A percentile compares a stretch with the other conserved stretches of the same genome.
Conservation (phyloP, 2,329 filamentous ascomycete genomes). For the Colletotrichum horii region DNA sequence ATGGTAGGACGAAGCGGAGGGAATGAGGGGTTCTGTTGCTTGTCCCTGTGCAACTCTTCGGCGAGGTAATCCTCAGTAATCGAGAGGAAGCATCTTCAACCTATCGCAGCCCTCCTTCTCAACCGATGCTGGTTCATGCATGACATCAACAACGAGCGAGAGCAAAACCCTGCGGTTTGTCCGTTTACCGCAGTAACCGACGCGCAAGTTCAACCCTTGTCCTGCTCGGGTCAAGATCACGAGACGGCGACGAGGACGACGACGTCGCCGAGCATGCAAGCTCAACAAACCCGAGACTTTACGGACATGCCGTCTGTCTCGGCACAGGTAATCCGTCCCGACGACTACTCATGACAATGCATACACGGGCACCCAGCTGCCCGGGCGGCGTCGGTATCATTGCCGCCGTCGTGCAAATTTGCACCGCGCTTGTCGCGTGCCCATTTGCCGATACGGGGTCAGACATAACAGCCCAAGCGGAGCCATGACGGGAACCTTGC, state of each 20-base stretch:
- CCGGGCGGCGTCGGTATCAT: not conserved
- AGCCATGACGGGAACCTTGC: not conserved
- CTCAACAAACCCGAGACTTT: not conserved
- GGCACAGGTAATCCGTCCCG: not conserved
- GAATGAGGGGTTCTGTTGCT: not conserved
- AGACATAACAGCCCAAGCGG: not conserved
- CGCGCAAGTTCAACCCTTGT: not conserved
- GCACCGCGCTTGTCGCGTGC: not conserved
- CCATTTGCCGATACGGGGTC: not conserved
- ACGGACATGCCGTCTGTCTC: not conserved
- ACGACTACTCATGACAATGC: not conserved
- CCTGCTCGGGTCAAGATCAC: not conserved
- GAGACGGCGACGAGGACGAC: not conserved
- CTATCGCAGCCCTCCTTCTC: not conserved
- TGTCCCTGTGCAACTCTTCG: not conserved
- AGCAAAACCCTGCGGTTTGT: not conserved
- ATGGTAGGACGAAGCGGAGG: not conserved
- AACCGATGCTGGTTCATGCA: slow-evolving; percentile 21
- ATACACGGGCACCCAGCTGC: not conserved
- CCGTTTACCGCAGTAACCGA: slow-evolving; percentile 11
- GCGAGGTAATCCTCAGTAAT: not conserved
- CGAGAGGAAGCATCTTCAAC: not conserved
- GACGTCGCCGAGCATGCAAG: not conserved
- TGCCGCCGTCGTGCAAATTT: not conserved
- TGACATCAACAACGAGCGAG: slow-evolving; percentile 22